Conservation (phyloP, 176 grass and related monocot genomes). For the Thinopyrum elongatum region DNA sequence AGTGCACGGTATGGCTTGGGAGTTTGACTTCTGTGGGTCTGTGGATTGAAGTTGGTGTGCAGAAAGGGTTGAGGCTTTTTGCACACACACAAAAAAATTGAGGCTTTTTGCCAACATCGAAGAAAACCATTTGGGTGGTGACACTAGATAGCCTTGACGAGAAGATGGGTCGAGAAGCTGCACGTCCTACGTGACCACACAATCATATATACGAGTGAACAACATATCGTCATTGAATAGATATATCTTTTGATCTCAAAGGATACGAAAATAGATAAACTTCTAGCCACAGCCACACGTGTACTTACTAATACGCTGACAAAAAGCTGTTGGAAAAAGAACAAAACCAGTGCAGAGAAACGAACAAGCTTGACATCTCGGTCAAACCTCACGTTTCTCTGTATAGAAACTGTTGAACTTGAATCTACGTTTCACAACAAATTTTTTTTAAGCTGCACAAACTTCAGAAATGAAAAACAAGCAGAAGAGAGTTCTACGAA, state of each 20-base stretch:
- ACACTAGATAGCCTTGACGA: background rate
- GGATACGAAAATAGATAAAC: background rate
- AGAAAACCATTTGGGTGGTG: background rate
- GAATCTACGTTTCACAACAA: background rate
- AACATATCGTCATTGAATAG: background rate
- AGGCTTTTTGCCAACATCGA: constrained; percentile 10
- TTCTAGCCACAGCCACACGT: background rate
- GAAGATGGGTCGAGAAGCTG: background rate
- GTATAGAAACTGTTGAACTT: background rate
- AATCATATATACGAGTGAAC: background rate
- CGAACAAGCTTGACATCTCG: background rate
- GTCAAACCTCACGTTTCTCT: constrained; percentile 2
- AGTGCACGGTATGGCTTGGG: background rate
- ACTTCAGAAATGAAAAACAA: background rate
- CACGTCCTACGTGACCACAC: background rate
- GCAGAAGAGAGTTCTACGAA: too few species aligned
- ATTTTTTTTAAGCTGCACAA: background rate
- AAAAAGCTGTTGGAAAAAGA: background rate
- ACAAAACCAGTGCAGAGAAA: background rate
- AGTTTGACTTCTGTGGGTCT: background rate
- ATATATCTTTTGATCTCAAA: background rate
- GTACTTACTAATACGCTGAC: background rate
- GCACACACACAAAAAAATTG: background rate
- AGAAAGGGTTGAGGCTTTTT: constrained; percentile 1
- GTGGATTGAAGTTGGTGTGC: background rate